Evolutionary conservation across 2,329 filamentous ascomycete species (phyloP).

Genomic region (Aspergillus fijiensis): DNA sequence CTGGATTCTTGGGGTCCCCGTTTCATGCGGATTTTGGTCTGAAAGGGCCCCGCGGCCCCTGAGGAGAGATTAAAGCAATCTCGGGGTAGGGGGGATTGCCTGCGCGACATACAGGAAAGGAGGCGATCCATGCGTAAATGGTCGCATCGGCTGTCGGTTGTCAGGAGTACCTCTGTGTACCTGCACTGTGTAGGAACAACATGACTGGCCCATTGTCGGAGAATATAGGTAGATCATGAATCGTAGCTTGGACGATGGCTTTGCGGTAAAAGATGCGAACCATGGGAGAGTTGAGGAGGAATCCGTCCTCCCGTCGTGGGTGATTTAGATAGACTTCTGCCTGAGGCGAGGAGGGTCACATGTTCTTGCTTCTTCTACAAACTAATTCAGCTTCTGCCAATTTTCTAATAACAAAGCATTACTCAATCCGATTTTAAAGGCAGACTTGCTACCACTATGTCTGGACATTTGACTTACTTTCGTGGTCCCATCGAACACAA

Average conservation of each 20-base stretch:
- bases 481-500: too few species aligned
- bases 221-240: not conserved
- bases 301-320: not conserved
- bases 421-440: not conserved
- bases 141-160: not conserved
- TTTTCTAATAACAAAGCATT: not conserved
- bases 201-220: not conserved
- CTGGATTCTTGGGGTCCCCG: constrained; percentile 5
- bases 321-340: not conserved
- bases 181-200: not conserved
- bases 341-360: not conserved
- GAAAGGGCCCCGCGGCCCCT: not conserved
- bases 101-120: not conserved
- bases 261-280: not conserved
- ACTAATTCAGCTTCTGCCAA: not conserved
- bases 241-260: not conserved
- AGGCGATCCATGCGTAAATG: not conserved
- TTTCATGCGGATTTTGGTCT: constrained; percentile 1
- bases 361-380: not conserved
- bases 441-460: not conserved
- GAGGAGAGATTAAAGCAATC: constrained; percentile 5
- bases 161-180: not conserved
- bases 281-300: not conserved
- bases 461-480: too few species aligned
- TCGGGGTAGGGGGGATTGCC: constrained; percentile 1